Conservation (phyloP, 495 filamentous ascomycete genomes). For the Penicillium waksmanii region DNA sequence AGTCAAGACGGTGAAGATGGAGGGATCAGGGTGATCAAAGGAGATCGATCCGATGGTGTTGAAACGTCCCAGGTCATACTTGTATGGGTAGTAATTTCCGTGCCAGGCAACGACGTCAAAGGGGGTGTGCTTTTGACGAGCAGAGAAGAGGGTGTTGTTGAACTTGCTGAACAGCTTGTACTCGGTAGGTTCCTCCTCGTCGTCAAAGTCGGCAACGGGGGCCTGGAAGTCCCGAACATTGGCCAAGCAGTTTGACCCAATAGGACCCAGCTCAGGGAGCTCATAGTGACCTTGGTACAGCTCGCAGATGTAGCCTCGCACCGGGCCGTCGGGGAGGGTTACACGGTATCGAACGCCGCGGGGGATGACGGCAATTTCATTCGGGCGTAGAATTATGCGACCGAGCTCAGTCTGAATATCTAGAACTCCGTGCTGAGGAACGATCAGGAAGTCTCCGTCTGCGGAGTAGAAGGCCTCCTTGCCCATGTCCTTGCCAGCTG, state of each 20-base stretch:
- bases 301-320: constrained; percentile 85
- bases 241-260: constrained; percentile 84
- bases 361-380: constrained; percentile 88
- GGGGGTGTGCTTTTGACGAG: constrained; percentile 71
- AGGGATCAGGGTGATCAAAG: constrained; percentile 82
- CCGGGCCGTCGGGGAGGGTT: constrained; percentile 63
- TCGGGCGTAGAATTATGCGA: constrained; percentile 77
- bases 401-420: constrained; percentile 89
- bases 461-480: constrained; percentile 83
- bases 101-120: constrained; percentile 90
- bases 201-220: constrained; percentile 75
- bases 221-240: constrained; percentile 89
- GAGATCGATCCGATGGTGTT: constrained; percentile 74
- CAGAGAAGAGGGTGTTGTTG: constrained; percentile 74
- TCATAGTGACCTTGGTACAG: constrained; percentile 83
- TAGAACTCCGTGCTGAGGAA: constrained; percentile 79
- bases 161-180: constrained; percentile 78
- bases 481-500: constrained; percentile 80
- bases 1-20: constrained; percentile 81
- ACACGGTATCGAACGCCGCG: constrained; percentile 79
- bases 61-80: constrained; percentile 84
- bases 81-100: constrained; percentile 76
- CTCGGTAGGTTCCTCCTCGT: constrained; percentile 47
- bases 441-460: constrained; percentile 87
- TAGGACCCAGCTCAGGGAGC: constrained; percentile 87